phyloP scores from a whole-genome alignment of 2,329 filamentous ascomycete species.

The Talaromyces pinophilus region DNA sequence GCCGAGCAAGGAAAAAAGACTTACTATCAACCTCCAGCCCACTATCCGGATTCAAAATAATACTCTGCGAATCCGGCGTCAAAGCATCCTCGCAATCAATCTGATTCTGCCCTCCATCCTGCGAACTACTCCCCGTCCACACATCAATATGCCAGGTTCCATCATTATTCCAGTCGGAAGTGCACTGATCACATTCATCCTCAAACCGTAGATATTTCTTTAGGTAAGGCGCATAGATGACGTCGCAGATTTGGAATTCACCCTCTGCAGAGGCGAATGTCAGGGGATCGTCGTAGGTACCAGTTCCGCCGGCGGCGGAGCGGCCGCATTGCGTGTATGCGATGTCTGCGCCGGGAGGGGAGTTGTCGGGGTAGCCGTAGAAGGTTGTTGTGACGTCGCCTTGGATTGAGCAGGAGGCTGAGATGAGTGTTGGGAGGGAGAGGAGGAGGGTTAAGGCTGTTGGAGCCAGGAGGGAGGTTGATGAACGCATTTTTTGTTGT shows the following conservation, averaged over 20 bases:
- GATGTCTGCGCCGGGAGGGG: constrained; percentile 38
- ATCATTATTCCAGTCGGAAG: constrained; percentile 29
- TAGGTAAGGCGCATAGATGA: constrained; percentile 49
- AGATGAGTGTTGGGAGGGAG: not conserved
- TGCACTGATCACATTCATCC: constrained; percentile 39
- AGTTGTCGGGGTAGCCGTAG: constrained; percentile 46
- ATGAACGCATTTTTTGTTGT: not conserved
- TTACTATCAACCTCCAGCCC: constrained; percentile 38
- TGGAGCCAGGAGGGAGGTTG: constrained; percentile 4
- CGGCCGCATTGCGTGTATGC: constrained; percentile 41
- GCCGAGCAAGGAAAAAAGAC: constrained; percentile 8
- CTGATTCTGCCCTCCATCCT: constrained; percentile 37
- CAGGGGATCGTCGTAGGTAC: constrained; percentile 47
- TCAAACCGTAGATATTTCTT: constrained; percentile 48
- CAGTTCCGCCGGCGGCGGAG: constrained; percentile 44
- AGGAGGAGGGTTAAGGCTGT: constrained; percentile 10
- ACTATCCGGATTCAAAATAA: constrained; percentile 35
- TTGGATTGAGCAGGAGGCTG: constrained; percentile 20
- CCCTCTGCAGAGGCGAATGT: constrained; percentile 48
- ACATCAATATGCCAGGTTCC: constrained; percentile 39
- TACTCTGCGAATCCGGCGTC: constrained; percentile 34
- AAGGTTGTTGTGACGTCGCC: constrained; percentile 41
- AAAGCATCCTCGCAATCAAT: constrained; percentile 41
- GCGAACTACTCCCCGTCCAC: constrained; percentile 40
- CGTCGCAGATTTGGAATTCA: constrained; percentile 47